Evolutionary conservation across 768 basidiomycete species (phyloP).

Genomic region (Hemileccinum rubropunctum): DNA sequence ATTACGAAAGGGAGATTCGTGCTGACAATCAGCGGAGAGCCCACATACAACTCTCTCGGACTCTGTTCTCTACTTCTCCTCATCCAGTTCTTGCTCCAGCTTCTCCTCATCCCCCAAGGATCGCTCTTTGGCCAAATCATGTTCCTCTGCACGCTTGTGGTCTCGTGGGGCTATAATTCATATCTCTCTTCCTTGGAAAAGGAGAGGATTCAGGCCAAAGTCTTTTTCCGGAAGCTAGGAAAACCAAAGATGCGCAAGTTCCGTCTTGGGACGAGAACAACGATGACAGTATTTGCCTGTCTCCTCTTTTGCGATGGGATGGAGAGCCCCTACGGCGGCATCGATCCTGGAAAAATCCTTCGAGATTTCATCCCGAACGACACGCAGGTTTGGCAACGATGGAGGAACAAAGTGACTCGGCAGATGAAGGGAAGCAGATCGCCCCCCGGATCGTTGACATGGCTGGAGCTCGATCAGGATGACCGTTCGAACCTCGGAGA

Average conservation of each 20-base stretch:
- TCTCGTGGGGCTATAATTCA: slow-evolving; percentile 36
- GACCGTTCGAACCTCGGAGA: slow-evolving; percentile 9
- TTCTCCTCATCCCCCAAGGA: slow-evolving; percentile 35
- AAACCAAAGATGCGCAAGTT: slow-evolving; percentile 18
- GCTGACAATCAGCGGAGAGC: slow-evolving; percentile 14
- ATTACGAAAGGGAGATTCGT: slow-evolving; percentile 32
- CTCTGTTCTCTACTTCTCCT: slow-evolving; percentile 31
- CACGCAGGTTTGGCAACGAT: slow-evolving; percentile 22
- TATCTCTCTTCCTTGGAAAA: slow-evolving; percentile 39
- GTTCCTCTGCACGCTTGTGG: slow-evolving; percentile 31
- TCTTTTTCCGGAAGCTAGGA: slow-evolving; percentile 17
- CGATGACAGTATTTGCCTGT: slow-evolving; percentile 24
- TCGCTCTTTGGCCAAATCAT: slow-evolving; percentile 34
- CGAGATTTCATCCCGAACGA: slow-evolving; percentile 22
- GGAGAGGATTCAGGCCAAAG: slow-evolving; percentile 24
- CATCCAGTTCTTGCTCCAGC: slow-evolving; percentile 33
- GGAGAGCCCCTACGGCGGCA: slow-evolving; percentile 13
- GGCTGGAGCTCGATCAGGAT: slow-evolving; percentile 3
- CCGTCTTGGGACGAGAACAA: slow-evolving; percentile 21
- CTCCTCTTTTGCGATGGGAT: slow-evolving; percentile 24
- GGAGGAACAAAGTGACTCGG: slow-evolving; percentile 22
- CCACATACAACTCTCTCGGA: slow-evolving; percentile 22
- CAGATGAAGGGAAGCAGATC: slow-evolving; percentile 13
- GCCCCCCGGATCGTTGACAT: background rate
- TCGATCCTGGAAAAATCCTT: slow-evolving; percentile 16